These are phyloP conservation scores for Ophiosphaerella korrae DNA, from an alignment of 2,329 filamentous ascomycete species.

Conservation along the genomic window DNA sequence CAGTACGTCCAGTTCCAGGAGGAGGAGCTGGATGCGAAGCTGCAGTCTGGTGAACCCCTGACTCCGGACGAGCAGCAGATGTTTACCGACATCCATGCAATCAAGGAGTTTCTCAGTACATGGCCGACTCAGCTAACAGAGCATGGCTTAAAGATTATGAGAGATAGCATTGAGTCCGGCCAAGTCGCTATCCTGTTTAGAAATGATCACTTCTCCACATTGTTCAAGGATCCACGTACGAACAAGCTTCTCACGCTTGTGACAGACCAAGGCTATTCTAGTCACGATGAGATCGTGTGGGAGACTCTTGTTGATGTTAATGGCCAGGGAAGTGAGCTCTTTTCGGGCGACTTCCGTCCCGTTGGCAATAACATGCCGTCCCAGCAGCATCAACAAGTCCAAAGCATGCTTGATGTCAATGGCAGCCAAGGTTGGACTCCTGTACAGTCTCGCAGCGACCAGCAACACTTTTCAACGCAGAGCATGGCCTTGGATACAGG, in stretches of 20 bases:
- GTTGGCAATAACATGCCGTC: constrained; percentile 64
- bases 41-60: constrained; percentile 65
- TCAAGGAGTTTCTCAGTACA: constrained; percentile 78
- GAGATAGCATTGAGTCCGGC: constrained; percentile 72
- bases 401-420: constrained; percentile 35
- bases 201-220: constrained; percentile 94
- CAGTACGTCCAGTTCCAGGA: constrained; percentile 88
- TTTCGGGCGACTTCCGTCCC: constrained; percentile 85
- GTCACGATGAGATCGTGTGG: constrained; percentile 92
- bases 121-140: constrained; percentile 88
- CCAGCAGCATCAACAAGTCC: constrained; percentile 35
- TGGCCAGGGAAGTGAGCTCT: constrained; percentile 80
- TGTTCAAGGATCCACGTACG: constrained; percentile 85
- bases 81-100: constrained; percentile 81
- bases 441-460: constrained; percentile 49
- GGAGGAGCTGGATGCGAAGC: constrained; percentile 83
- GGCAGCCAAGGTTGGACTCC: constrained; percentile 61
- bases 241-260: constrained; percentile 80
- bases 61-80: constrained; percentile 75
- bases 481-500: constrained; percentile 16
- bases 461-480: constrained; percentile 21
- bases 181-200: constrained; percentile 90
- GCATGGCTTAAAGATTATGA: constrained; percentile 77
- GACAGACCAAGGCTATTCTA: constrained; percentile 88
- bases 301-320: constrained; percentile 89